phyloP scores from a whole-genome alignment of 139 green algal species.

The Volvox africanus region DNA sequence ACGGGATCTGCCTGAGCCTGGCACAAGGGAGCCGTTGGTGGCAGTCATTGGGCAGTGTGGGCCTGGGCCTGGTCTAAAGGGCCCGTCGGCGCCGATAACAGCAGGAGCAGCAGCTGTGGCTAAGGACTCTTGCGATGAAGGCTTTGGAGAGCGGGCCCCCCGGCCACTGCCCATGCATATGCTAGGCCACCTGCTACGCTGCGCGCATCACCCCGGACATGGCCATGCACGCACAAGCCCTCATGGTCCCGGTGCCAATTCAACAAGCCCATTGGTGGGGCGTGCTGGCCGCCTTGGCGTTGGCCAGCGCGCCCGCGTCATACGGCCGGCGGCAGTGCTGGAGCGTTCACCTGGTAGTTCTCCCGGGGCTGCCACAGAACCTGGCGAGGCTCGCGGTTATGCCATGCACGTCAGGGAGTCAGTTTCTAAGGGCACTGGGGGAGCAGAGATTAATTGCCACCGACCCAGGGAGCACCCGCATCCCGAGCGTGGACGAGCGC shows the following conservation, averaged over 20 bases:
- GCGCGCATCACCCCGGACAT: background rate
- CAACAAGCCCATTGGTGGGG: background rate
- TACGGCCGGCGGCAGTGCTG: background rate
- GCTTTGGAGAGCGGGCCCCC: background rate
- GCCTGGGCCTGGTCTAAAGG: background rate
- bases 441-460: too few relatives aligned
- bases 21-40: background rate
- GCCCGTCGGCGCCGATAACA: too few relatives aligned
- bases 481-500: too few relatives aligned
- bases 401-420: too few relatives aligned
- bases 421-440: too few relatives aligned
- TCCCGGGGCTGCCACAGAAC: too few relatives aligned
- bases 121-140: background rate
- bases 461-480: too few relatives aligned
- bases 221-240: background rate
- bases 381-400: too few relatives aligned
- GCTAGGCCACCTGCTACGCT: conserved; percentile 26
- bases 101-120: too few relatives aligned
- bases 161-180: conserved; percentile 34
- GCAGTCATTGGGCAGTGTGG: background rate
- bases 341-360: too few relatives aligned
- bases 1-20: background rate
- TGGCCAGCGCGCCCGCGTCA: background rate
- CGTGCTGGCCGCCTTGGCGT: background rate
- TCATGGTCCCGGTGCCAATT: background rate